A percentile compares a stretch with the other conserved stretches of the same genome.
Evolutionary conservation across 2,329 filamentous ascomycete genomes (phyloP).

Genomic region (Pseudogymnoascus pannorum): DNA sequence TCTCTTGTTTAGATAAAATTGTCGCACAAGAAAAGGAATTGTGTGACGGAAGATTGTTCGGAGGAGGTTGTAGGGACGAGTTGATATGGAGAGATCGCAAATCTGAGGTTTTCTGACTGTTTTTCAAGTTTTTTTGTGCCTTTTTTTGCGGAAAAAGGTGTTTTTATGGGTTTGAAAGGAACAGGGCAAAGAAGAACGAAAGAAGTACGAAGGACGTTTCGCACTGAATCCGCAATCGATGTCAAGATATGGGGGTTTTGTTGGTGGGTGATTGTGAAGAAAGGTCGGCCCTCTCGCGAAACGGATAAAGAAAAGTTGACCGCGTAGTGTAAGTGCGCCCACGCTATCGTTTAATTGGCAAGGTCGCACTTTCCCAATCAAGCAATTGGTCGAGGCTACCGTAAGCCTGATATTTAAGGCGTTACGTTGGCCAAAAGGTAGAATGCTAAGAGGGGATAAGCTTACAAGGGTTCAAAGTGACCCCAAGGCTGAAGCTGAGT

Average conservation of each 20-base stretch:
- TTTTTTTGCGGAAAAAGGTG: constrained; percentile 22
- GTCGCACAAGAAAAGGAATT: constrained; percentile 15
- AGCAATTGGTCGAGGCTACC: neutral
- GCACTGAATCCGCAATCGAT: constrained; percentile 28
- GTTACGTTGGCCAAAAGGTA: neutral
- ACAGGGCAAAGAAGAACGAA: constrained; percentile 30
- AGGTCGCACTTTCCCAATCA: constrained; percentile 7
- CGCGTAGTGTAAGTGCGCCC: constrained; percentile 6
- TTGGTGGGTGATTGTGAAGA: constrained; percentile 12
- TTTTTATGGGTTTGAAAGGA: constrained; percentile 25
- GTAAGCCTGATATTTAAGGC: neutral
- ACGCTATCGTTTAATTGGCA: constrained; percentile 6
- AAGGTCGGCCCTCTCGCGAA: constrained; percentile 9
- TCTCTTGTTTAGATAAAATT: constrained; percentile 20
- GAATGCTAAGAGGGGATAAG: neutral
- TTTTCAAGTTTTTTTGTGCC: constrained; percentile 34
- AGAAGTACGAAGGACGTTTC: constrained; percentile 27
- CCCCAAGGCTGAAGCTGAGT: constrained; percentile 8
- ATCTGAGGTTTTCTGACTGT: constrained; percentile 23
- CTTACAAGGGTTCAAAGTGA: neutral
- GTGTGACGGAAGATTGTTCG: constrained; percentile 16
- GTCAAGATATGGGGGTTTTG: constrained; percentile 11
- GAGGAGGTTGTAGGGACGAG: constrained; percentile 15
- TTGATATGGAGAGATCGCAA: constrained; percentile 23
- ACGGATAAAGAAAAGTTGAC: constrained; percentile 11